Conservation (phyloP, 108 stramenopile genomes). For the Cyclotella atomus region DNA sequence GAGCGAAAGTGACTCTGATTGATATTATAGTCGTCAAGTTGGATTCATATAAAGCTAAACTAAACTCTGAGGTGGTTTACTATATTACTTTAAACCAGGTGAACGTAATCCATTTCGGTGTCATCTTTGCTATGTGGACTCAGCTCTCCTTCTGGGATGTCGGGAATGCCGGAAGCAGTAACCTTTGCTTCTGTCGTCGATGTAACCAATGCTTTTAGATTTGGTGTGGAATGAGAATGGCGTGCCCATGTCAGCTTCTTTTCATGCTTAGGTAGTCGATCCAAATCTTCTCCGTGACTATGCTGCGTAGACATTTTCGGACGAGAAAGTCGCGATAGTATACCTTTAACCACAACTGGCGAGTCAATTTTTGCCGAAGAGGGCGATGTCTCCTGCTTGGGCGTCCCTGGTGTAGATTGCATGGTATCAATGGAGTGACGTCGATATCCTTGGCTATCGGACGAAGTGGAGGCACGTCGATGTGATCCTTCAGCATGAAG, state of each 20-base stretch:
- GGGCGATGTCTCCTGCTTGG: not conserved
- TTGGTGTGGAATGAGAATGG: slow-evolving; percentile 27
- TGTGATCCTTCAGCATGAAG: slow-evolving; percentile 41
- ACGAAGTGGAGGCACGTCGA: slow-evolving; percentile 20
- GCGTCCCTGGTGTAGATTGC: slow-evolving; percentile 2
- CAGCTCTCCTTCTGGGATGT: not conserved
- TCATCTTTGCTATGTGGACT: slow-evolving; percentile 8
- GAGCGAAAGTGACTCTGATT: too few species aligned
- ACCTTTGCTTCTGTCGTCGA: not conserved
- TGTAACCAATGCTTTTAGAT: slow-evolving; percentile 22
- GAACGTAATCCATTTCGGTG: slow-evolving; percentile 3
- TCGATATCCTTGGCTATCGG: not conserved
- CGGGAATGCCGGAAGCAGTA: not conserved
- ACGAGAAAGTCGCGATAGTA: slow-evolving; percentile 41
- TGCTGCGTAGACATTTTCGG: slow-evolving; percentile 13
- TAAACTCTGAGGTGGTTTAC: too few species aligned
- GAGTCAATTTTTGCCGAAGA: not conserved
- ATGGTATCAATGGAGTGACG: not conserved
- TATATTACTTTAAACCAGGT: not conserved
- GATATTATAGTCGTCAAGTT: too few species aligned
- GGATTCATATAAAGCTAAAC: too few species aligned
- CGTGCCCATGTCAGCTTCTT: not conserved
- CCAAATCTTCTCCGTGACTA: slow-evolving; percentile 28
- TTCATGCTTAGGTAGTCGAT: slow-evolving; percentile 17
- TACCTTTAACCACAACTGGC: slow-evolving; percentile 23